Evolutionary conservation across 2,329 filamentous ascomycete species (phyloP), one percentile per base, ranked within the genome.

Genomic region (Chalara sp.): DNA sequence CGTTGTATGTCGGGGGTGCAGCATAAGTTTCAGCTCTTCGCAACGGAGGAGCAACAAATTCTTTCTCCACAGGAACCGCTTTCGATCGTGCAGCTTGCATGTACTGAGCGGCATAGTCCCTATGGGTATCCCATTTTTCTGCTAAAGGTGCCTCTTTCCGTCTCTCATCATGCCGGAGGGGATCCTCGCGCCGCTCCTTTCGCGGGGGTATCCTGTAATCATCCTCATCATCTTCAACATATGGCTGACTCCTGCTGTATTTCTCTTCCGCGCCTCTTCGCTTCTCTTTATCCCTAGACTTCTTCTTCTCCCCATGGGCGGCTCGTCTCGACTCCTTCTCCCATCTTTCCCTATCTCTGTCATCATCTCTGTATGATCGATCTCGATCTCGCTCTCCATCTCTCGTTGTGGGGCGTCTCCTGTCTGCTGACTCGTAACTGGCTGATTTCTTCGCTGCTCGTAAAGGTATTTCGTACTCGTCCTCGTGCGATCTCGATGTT

Each of bases 381-480:
- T 48, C 44, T 48, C 60, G 62, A 30, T 68, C 61, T 10, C 63
- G 63, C 5, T 68, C 63, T 13, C 68, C 65, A n/a, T 66, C 65
- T 37, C 63, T 58, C 28, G 54, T 49, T 10, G 60, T 48, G 33
- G 54, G 33, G 44, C 51, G 62, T 58, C 61, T 67, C 37, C 64
- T 61, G 31, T 68, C 66, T 40, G 54, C 48, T 28, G 58, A 58
- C 40, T 73, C 67, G 49, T 77, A 78, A 50, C 72, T 76, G 2
- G 72, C 62, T 5, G 76, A 66, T 13, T 76, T 76, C 45, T 75
- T 71, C 5, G 74, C 60, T 40, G 57, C 50, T 50, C 60, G 54
- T 12, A 64, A 65, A 11, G 63, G 60, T 6, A 72, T 67, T 29
- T 80, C 76, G 52, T 75, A 77, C 7, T 74, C 71, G 29, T 78